A percentile compares a stretch with the other conserved stretches of the same genome.
These are phyloP conservation scores for Phytophthora chlamydospora DNA, from an alignment of 352 stramenopile species.

Conservation along the genomic window DNA sequence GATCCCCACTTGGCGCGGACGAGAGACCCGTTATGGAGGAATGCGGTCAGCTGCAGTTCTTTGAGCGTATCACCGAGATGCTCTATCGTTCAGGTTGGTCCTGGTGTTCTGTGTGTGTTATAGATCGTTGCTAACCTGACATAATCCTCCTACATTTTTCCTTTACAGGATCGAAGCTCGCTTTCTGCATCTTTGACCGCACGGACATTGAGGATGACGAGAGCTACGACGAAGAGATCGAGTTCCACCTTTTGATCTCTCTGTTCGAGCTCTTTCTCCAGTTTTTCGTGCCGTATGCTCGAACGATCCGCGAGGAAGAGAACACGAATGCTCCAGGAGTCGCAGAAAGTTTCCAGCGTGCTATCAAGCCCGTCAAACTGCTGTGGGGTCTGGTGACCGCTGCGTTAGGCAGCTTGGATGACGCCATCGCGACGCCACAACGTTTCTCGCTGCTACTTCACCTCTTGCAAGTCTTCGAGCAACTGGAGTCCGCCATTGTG, in stretches of 20 bases:
- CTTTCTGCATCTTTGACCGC: constrained; percentile 75
- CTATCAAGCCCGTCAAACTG: constrained; percentile 47
- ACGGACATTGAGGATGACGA: constrained; percentile 76
- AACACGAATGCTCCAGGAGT: constrained; percentile 14
- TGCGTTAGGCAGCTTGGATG: constrained; percentile 50
- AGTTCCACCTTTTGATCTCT: constrained; percentile 67
- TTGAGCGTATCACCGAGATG: constrained; percentile 39
- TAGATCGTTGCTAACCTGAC: too few species aligned
- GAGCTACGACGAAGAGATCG: constrained; percentile 75
- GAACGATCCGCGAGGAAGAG: constrained; percentile 27
- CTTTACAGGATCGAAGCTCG: constrained; percentile 53
- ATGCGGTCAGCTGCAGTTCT: constrained; percentile 44
- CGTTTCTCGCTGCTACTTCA: constrained; percentile 74
- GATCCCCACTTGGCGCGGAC: constrained; percentile 26
- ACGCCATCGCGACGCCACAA: constrained; percentile 56
- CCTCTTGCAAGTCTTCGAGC: constrained; percentile 66
- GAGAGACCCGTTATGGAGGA: constrained; percentile 24
- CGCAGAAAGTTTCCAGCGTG: constrained; percentile 40
- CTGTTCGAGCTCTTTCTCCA: constrained; percentile 67
- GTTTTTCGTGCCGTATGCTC: constrained; percentile 56
- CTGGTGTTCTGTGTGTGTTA: too few species aligned
- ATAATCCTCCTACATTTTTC: neutral
- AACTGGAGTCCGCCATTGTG: constrained; percentile 51
- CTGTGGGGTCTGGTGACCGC: constrained; percentile 58
- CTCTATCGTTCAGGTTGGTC: constrained; percentile 50